Evolutionary conservation across 306 rosid genomes (phyloP), one percentile per base, ranked within the genome.

Genomic region (Vigna mungo): DNA sequence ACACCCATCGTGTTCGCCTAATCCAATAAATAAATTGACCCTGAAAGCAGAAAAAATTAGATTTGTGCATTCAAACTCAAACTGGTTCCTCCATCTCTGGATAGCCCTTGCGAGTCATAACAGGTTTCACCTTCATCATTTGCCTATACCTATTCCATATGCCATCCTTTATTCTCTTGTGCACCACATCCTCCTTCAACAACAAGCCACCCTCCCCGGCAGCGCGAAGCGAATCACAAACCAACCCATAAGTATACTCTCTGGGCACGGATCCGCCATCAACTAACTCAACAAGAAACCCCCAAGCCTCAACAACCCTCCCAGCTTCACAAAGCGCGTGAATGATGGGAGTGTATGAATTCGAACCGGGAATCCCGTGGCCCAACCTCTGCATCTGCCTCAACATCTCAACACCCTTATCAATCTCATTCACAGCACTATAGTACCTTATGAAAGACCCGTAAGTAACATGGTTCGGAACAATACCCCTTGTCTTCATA

Each of bases 381-480:
- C 85, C 87, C 86, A 80, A 78, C 36, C 71, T 78, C 69, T 84
- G 88, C 98, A 92, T 92, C 60, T 79, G 77, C 84, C 91, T 71
- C 23, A 94, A 64, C 91, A 90, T 86, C 49, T 88, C 91, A 75
- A 90, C 71, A 23, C 91, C 97, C 68, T 81, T 87, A 61, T 89
- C 93, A 82, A 90, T 86, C 88, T 94, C 97, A 77, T 94, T 90
- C 6, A 92, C 95, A 37, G 84, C 89, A 82, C 96, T 85, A 63
- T 73, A 90, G 83, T 92, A 94, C 49, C 97, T 84, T 76, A 92
- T 81, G 27, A 94, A 94, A 58, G 92, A 92, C 55, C 85, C 79
- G 65, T 89, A 90, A 44, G 98, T 92, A 79, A 92, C 84, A 34
- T 90, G 75, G 32, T 92, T 92, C 0, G 98, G 96, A 34, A 59